phyloP scores from a whole-genome alignment of 108 stramenopile species.

The Aurantiochytrium sp. region DNA sequence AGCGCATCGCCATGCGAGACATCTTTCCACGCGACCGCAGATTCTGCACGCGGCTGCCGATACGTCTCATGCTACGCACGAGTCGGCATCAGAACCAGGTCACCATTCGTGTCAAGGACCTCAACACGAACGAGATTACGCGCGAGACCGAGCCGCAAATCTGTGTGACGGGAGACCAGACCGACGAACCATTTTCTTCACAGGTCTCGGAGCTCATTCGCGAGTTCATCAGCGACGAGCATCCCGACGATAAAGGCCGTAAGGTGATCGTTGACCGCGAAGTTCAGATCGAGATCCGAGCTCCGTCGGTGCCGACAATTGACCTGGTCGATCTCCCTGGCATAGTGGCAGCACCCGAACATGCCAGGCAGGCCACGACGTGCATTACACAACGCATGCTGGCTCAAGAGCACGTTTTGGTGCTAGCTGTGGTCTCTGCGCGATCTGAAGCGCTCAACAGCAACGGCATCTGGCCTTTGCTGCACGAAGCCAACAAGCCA shows the following conservation, averaged over 20 bases:
- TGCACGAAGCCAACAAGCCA: background rate
- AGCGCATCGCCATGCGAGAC: slow-evolving; percentile 12
- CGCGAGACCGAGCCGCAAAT: background rate
- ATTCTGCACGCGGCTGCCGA: background rate
- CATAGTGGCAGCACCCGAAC: background rate
- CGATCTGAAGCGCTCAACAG: background rate
- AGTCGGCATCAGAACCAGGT: background rate
- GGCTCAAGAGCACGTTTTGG: background rate
- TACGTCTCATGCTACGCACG: background rate
- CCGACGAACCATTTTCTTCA: background rate
- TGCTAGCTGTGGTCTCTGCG: background rate
- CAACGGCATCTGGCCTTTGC: background rate
- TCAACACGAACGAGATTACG: background rate
- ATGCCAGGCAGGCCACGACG: background rate
- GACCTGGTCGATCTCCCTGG: background rate
- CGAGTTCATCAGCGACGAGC: background rate
- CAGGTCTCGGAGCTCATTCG: background rate
- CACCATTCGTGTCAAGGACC: background rate
- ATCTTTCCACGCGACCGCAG: background rate
- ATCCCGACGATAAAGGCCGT: background rate
- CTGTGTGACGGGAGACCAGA: background rate
- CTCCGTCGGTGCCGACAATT: background rate
- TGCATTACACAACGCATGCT: background rate
- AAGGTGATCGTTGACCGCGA: background rate
- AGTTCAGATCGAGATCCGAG: background rate